Base-by-base conservation (phyloP, 2,329 filamentous ascomycete genomes). In the Fusarium tanahbumbuense region DNA sequence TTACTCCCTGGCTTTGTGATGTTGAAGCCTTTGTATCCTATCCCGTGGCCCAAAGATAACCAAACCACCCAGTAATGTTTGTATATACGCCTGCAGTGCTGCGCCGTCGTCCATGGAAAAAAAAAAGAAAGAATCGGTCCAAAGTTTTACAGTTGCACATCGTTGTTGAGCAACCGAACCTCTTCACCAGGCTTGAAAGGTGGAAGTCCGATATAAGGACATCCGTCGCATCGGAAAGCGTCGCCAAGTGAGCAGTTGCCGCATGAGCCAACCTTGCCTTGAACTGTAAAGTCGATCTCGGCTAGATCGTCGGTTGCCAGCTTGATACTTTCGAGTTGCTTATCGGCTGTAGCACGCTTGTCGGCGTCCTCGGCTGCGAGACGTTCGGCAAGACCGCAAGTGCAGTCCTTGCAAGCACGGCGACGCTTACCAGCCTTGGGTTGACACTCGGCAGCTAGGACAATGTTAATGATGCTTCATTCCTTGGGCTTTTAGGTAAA, bases 141-240 rank as follows among this genome's bases (percentile, higher is more conserved):
- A 22, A 42, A n/a, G 23, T 67, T 60, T 41, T 80, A 97, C 77
- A 97, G 83, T 83, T 97, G 94, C 63, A 93, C 88, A 76, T 93
- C 89, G 72, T 97, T 93, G 80, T 97, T 95, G 76, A 97, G 79
- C 64, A 99, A 84, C 76, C 90, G 87, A 53, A 98, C 94, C 83
- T 98, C 94, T 84, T 99, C 94, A 18, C 96, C 96, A 6, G 94
- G 94, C 85, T 98, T 97, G 85, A 99, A 99, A 7, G 96, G 92
- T 16, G 96, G 96, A 73, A 99, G 86, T 7, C 94, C 94, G 75
- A 97, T 92, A 78, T 96, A 97, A 3, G 94, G 94, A 75, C 86
- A 88, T 27, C 85, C 89, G 52, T 89, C 89, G 78, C 91, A 93
- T 42, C 91, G 85, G 83, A 94, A 94, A 6, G 96, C 95, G 80